Conservation (phyloP, 179 eudicot species). For the Patellifolia procumbens region DNA sequence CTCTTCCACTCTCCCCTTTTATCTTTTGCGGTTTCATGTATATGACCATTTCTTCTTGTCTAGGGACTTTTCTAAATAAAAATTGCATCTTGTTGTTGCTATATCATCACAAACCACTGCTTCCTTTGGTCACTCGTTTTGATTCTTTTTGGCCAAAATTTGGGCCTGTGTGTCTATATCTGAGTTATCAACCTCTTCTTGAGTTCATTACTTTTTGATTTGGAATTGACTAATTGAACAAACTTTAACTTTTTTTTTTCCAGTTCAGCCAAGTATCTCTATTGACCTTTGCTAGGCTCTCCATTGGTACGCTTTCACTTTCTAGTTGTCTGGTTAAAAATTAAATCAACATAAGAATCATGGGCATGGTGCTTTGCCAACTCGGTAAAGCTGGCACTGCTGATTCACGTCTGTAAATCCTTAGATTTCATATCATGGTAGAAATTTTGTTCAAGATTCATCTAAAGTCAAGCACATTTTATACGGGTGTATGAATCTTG, state of each 20-base stretch:
- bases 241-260: neutral
- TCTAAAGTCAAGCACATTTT: neutral
- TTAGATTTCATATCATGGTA: neutral
- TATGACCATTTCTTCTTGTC: constrained; percentile 34
- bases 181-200: neutral
- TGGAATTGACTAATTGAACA: neutral
- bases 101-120: constrained; percentile 17
- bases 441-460: neutral
- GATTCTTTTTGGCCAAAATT: constrained; percentile 13
- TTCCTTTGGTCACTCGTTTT: constrained; percentile 19
- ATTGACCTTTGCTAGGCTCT: neutral
- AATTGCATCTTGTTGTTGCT: constrained; percentile 18
- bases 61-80: constrained; percentile 21
- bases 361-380: neutral
- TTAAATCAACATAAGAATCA: neutral
- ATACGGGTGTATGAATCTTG: neutral
- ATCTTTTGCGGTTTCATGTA: constrained; percentile 30
- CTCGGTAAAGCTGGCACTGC: neutral
- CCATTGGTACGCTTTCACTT: neutral
- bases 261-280: neutral
- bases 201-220: neutral
- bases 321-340: neutral
- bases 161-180: constrained; percentile 25
- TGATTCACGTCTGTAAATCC: neutral
- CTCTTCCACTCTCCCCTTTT: constrained; percentile 19